Base-by-base conservation (phyloP, 2,329 filamentous ascomycete genomes). In the Apiospora sp. region DNA sequence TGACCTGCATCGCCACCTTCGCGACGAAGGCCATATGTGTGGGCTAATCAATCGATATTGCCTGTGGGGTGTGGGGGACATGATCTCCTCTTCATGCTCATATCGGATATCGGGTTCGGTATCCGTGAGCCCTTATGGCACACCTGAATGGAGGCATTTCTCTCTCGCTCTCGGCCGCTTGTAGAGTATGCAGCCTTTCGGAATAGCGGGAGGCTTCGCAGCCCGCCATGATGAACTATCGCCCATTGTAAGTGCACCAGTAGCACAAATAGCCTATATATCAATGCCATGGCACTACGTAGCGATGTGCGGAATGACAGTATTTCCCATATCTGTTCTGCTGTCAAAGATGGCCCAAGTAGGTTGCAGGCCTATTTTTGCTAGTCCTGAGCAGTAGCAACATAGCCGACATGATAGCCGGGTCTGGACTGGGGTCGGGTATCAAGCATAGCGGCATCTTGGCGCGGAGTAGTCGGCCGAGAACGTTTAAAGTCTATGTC, bases 331-430 rank as follows among this genome's bases (percentile, higher is more conserved):
- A 19, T 16, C 51, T 27, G 51, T 34, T 58, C 51, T 27, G 51
- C 51, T 58, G 27, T 22, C 54, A 61, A 37, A 22, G 54, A 22
- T 30, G 30, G 10, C 30, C 54, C 2, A 12, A 12, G 30, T 22
- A 37, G 30, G 27, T 8, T 2, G 30, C 7, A 34, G 16, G 16
- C 16, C 7, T 37, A 3, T 8, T 12, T 7, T 12, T 37, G 51
- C 3, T 19, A 19, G 14, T 3, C 4, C 30, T 22, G 27, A 2
- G 14, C 19, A 19, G 13, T 30, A 22, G 54, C 22, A 19, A 34
- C 51, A 58, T 12, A 37, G 54, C 30, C 54, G 54, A 61, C 54
- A 61, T 16, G 54, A 61, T 34, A 61, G 54, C 54, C 54, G 54
- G 14, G 30, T 61, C 30, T 37, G 54, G 54, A 61, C 54, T 12